Conservation (phyloP, 805 yeast genomes). For the Wickerhamomyces silvicola region DNA sequence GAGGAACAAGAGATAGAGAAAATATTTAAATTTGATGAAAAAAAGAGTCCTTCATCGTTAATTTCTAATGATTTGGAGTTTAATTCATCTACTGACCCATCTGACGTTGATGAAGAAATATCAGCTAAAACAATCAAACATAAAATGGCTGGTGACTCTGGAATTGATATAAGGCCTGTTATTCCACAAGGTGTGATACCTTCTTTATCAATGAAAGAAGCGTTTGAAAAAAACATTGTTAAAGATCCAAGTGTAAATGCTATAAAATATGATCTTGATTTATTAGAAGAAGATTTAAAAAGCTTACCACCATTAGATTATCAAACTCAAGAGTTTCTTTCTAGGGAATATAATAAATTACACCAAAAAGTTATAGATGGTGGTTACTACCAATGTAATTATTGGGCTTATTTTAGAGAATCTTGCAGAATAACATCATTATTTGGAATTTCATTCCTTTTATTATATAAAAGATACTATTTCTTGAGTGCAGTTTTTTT, state of each 20-base stretch:
- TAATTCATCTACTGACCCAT: constrained; percentile 10
- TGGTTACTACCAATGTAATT: constrained; percentile 68
- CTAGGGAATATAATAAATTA: constrained; percentile 52
- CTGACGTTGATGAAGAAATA: constrained; percentile 12
- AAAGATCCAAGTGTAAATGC: constrained; percentile 51
- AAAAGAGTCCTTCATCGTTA: neutral
- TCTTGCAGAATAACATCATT: constrained; percentile 51
- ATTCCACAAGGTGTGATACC: constrained; percentile 44
- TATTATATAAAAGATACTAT: constrained; percentile 40
- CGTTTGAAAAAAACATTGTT: constrained; percentile 27
- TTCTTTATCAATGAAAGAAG: constrained; percentile 28
- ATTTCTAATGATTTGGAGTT: constrained; percentile 2
- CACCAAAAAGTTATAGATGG: constrained; percentile 47
- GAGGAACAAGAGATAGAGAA: constrained; percentile 20
- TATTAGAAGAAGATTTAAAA: constrained; percentile 49
- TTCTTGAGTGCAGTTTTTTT: constrained; percentile 54
- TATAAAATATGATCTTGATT: constrained; percentile 50
- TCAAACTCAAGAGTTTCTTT: constrained; percentile 53
- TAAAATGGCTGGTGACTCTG: constrained; percentile 35
- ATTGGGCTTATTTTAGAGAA: constrained; percentile 69
- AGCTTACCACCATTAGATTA: constrained; percentile 61
- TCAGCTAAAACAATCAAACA: neutral
- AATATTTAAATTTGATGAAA: neutral
- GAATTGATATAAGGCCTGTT: constrained; percentile 39
- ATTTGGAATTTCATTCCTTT: constrained; percentile 41